Evolutionary conservation across 768 basidiomycete species (phyloP).

Genomic region (Gloeostereum incarnatum): DNA sequence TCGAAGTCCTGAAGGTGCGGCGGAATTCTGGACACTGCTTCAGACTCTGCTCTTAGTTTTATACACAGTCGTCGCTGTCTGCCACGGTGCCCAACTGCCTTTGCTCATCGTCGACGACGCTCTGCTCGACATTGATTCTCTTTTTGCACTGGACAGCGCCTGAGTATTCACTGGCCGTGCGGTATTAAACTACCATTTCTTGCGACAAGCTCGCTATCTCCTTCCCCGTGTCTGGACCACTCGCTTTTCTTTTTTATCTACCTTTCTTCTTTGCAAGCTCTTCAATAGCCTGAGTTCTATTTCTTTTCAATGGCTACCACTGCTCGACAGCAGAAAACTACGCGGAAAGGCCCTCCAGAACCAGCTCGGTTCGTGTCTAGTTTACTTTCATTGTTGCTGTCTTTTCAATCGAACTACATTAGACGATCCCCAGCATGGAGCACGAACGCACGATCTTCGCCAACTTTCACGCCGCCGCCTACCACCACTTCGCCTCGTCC

Average conservation of each 20-base stretch:
- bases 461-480: slow-evolving; percentile 52
- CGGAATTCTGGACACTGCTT: too few relatives aligned
- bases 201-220: slow-evolving; percentile 77
- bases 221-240: slow-evolving; percentile 24
- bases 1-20: too few relatives aligned
- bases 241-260: neutral
- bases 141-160: slow-evolving; percentile 31
- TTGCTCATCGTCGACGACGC: slow-evolving; percentile 7
- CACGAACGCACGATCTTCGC: slow-evolving; percentile 56
- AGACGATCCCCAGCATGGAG: slow-evolving; percentile 44
- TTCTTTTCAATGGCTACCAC: slow-evolving; percentile 46
- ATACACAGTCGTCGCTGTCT: too few relatives aligned
- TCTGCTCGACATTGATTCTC: slow-evolving; percentile 4
- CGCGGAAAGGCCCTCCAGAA: slow-evolving; percentile 56
- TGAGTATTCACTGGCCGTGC: slow-evolving; percentile 3
- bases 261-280: slow-evolving; percentile 38
- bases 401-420: slow-evolving; percentile 10
- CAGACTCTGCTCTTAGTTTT: too few relatives aligned
- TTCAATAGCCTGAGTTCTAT: slow-evolving; percentile 48
- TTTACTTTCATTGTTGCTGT: slow-evolving; percentile 5
- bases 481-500: slow-evolving; percentile 26
- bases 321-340: slow-evolving; percentile 53
- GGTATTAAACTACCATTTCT: slow-evolving; percentile 25
- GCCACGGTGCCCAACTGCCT: slow-evolving; percentile 2
- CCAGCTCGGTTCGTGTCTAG: slow-evolving; percentile 42